A percentile compares a stretch with the other conserved stretches of the same genome.
These are phyloP conservation scores for Neonectria neomacrospora DNA, from an alignment of 2,329 filamentous ascomycete genomes.

Conservation along the genomic window DNA sequence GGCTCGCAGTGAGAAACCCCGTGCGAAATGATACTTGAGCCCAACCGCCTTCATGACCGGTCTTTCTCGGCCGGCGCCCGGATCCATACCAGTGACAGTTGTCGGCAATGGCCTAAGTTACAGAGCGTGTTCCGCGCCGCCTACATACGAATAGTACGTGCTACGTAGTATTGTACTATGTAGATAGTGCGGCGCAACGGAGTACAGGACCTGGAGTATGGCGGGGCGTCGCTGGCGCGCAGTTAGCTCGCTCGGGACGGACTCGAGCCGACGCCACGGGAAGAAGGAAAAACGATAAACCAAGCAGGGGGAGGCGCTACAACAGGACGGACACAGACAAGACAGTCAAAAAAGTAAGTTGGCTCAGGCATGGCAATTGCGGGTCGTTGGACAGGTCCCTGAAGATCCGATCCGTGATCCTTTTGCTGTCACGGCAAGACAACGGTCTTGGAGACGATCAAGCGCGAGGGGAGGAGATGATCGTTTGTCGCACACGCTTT, in stretches of 20 bases:
- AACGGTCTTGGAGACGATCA: slow-evolving; percentile 5
- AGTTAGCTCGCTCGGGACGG: slow-evolving; percentile 40
- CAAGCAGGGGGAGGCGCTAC: slow-evolving; percentile 16
- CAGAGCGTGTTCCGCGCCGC: no score
- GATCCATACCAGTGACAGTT: slow-evolving; percentile 29
- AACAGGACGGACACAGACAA: slow-evolving; percentile 32
- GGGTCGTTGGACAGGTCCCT: slow-evolving; percentile 40
- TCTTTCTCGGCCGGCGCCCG: slow-evolving; percentile 40
- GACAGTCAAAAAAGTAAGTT: slow-evolving; percentile 28
- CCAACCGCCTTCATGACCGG: slow-evolving; percentile 29
- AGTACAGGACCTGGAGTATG: slow-evolving; percentile 20
- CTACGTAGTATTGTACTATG: no score
- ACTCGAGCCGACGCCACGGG: slow-evolving; percentile 41
- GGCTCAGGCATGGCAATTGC: slow-evolving; percentile 37
- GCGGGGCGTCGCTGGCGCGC: slow-evolving; percentile 36
- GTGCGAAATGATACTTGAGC: slow-evolving; percentile 30
- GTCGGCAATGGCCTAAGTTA: no score
- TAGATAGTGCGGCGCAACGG: neutral
- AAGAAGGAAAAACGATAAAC: slow-evolving; percentile 37
- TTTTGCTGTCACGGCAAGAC: slow-evolving; percentile 37
- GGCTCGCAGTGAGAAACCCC: slow-evolving; percentile 15
- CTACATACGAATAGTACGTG: no score
- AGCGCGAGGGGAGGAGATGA: neutral
- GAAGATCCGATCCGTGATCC: slow-evolving; percentile 38
- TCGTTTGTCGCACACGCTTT: no score